Evolutionary conservation across 1,284 basidiomycete species (phyloP), one percentile per base, ranked within the genome.

Genomic region (Neolentinus lepideus): DNA sequence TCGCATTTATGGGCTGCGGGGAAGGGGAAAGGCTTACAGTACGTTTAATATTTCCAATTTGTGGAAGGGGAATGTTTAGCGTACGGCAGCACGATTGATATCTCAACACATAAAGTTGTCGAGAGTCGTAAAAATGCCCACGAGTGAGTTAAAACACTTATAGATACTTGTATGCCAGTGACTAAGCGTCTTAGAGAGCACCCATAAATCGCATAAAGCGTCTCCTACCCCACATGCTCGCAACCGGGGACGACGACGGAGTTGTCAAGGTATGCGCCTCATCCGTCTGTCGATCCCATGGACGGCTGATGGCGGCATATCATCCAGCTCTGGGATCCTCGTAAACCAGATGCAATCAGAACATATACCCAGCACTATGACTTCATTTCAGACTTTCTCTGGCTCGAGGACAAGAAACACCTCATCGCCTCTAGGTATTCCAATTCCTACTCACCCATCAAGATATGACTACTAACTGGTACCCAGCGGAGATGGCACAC

Each of bases 321-420:
- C 35, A 48, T 52, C 25, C 61, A 92, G 91, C 77, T 98, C 26
- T 98, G 94, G 94, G 94, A 98, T 69, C 83, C 88, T 19, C 77
- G 94, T 52, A 80, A 83, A 63, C 73, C 74, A 51, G 82, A 85
- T 12, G 73, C 80, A 33, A 73, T 90, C 21, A 77, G 87, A 35
- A 73, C 78, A 14, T 94, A 94, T 67, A 83, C 77, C 11, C 94
- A 98, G 56, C 95, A 98, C 66, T 94, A 88, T 66, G 94, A 98
- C 71, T 98, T 94, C 70, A 96, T 98, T 56, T 92, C 93, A 22
- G 94, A 95, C 67, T 92, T 98, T 69, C 71, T 92, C 43, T 98
- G 90, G 81, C 71, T 93, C 54, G 81, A 83, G 46, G 89, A 92
- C 70, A 91, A 91, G 70, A 88, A 85, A 62, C 92, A 94, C 57